These are phyloP conservation scores for Bipolaris gigantea DNA, from an alignment of 2,329 filamentous ascomycete species.

Conservation along the genomic window DNA sequence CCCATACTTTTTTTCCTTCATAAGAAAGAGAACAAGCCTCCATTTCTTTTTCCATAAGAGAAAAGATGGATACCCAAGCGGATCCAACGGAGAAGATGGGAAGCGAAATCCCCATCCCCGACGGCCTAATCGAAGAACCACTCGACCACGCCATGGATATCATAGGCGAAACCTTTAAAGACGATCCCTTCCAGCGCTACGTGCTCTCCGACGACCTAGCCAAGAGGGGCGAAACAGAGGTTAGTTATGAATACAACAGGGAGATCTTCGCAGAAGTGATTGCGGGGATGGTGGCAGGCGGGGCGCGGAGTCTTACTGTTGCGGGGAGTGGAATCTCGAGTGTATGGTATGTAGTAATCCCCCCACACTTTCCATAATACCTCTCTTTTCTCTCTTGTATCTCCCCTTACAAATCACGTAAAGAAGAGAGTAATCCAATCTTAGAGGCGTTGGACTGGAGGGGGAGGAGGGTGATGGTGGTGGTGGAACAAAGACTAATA, in stretches of 20 bases:
- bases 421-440: too few species aligned
- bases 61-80: neutral
- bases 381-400: too few species aligned
- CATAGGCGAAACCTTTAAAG: conserved; percentile 4
- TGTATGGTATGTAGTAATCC: conserved; percentile 7
- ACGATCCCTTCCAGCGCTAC: conserved; percentile 9
- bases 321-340: conserved; percentile 4
- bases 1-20: neutral
- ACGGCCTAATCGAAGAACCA: conserved; percentile 4
- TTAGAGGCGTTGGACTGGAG: too few species aligned
- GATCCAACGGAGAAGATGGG: neutral
- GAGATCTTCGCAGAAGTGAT: conserved; percentile 2
- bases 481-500: neutral
- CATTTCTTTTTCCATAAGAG: neutral
- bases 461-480: too few species aligned
- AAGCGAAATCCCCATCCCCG: conserved; percentile 2
- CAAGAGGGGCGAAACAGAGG: neutral
- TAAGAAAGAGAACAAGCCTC: too few species aligned
- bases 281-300: neutral
- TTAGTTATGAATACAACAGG: conserved; percentile 1
- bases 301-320: conserved; percentile 8
- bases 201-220: neutral
- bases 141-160: conserved; percentile 10
- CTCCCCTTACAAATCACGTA: too few species aligned
- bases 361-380: too few species aligned